Conservation (phyloP, 495 filamentous ascomycete species). For the Apodospora peruviana region DNA sequence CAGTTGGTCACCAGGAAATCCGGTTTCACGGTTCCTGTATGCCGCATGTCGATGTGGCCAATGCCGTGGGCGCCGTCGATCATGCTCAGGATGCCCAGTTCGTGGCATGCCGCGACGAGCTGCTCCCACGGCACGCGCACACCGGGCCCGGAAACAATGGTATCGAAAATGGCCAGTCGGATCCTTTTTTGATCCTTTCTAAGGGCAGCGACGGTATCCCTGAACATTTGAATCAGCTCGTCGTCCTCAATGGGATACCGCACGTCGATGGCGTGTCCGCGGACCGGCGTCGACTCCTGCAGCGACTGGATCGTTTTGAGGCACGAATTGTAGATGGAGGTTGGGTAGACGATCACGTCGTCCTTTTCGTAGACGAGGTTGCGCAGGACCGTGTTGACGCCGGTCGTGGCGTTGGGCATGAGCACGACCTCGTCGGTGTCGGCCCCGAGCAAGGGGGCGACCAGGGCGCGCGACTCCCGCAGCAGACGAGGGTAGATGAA, state of each 20-base stretch:
- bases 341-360: conserved; percentile 58
- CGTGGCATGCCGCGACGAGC: conserved; percentile 53
- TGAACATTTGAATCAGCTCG: conserved; percentile 47
- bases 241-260: conserved; percentile 54
- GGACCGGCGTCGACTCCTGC: conserved; percentile 41
- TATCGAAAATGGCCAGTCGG: conserved; percentile 66
- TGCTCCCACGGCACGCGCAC: conserved; percentile 68
- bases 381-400: conserved; percentile 65
- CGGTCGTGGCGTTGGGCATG: conserved; percentile 73
- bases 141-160: conserved; percentile 65
- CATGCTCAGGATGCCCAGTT: conserved; percentile 50
- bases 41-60: conserved; percentile 59
- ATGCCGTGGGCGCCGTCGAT: conserved; percentile 74
- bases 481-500: conserved; percentile 51
- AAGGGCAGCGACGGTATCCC: conserved; percentile 34
- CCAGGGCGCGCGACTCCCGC: conserved; percentile 48
- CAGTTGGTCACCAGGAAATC: conserved; percentile 76
- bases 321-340: conserved; percentile 65
- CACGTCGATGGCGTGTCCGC: conserved; percentile 30
- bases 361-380: conserved; percentile 50
- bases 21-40: conserved; percentile 52
- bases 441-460: conserved; percentile 58
- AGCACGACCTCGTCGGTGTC: conserved; percentile 60
- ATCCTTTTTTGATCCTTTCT: conserved; percentile 36
- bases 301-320: conserved; percentile 60